Evolutionary conservation across 2,329 filamentous ascomycete species (phyloP).

Genomic region (Lecanosticta acicola): DNA sequence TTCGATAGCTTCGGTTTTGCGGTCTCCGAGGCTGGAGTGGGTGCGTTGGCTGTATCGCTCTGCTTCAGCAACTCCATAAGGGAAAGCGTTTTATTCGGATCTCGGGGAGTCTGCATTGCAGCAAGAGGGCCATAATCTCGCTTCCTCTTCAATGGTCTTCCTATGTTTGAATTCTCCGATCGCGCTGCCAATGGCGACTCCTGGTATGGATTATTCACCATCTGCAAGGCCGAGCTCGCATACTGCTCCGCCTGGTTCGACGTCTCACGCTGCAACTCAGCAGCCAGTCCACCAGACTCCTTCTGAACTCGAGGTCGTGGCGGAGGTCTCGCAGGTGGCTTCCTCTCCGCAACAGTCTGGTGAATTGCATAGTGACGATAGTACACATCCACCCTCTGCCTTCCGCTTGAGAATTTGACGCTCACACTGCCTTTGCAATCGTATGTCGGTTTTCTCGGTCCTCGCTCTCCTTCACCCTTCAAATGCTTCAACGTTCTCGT

Average conservation of each 20-base stretch:
- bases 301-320: neutral
- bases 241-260: slow-evolving; percentile 6
- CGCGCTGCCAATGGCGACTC: slow-evolving; percentile 1
- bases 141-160: slow-evolving; percentile 25
- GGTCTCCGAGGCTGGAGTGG: slow-evolving; percentile 2
- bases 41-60: slow-evolving; percentile 18
- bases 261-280: slow-evolving; percentile 11
- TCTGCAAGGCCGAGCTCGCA: slow-evolving; percentile 9
- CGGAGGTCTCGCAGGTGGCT: slow-evolving; percentile 33
- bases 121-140: slow-evolving; percentile 13
- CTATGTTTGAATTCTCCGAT: slow-evolving; percentile 9
- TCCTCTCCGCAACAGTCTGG: slow-evolving; percentile 43
- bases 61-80: slow-evolving; percentile 26
- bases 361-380: slow-evolving; percentile 45
- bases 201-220: slow-evolving; percentile 5
- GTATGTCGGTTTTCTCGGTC: slow-evolving; percentile 41
- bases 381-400: slow-evolving; percentile 40
- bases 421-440: slow-evolving; percentile 45
- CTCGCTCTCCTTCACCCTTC: slow-evolving; percentile 20
- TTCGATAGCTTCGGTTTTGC: slow-evolving; percentile 4
- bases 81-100: slow-evolving; percentile 20
- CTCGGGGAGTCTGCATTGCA: slow-evolving; percentile 1
- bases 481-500: slow-evolving; percentile 26
- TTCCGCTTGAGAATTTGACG: slow-evolving; percentile 44
- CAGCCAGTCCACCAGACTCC: slow-evolving; percentile 16